A percentile compares a stretch with the other conserved stretches of the same genome.
Conservation (phyloP, 371 early-diverging fungal genomes). For the Lichtheimia ramosa region DNA sequence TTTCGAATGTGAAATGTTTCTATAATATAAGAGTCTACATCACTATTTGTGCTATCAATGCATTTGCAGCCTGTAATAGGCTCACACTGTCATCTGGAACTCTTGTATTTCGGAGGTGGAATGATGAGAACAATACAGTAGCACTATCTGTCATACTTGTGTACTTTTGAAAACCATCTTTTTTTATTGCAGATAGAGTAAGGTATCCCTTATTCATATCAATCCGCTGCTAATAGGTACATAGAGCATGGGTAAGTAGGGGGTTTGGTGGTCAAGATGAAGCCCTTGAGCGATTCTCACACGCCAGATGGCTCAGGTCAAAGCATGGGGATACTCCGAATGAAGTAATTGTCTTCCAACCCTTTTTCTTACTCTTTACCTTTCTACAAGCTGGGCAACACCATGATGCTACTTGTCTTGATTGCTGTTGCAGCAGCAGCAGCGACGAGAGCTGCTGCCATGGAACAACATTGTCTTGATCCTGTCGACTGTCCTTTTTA, state of each 20-base stretch:
- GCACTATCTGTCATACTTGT: slow-evolving; percentile 17
- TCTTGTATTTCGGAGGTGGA: slow-evolving; percentile 11
- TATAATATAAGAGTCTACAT: too few relatives aligned
- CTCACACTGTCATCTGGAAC: slow-evolving; percentile 27
- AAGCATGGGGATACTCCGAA: background rate
- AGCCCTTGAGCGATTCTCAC: background rate
- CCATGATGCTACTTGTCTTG: background rate
- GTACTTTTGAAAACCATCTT: slow-evolving; percentile 22
- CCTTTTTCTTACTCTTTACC: background rate
- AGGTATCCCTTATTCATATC: slow-evolving; percentile 8
- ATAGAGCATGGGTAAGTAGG: slow-evolving; percentile 24
- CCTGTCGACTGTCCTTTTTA: slow-evolving; percentile 45
- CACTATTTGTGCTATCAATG: too few relatives aligned
- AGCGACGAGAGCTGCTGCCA: background rate
- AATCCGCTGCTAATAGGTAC: slow-evolving; percentile 21
- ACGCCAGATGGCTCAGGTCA: background rate
- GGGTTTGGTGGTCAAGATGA: slow-evolving; percentile 12
- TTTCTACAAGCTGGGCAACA: background rate
- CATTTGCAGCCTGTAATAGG: slow-evolving; percentile 22
- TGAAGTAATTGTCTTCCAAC: background rate
- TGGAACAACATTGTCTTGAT: slow-evolving; percentile 37
- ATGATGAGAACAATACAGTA: slow-evolving; percentile 25
- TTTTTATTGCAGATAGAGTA: slow-evolving; percentile 28
- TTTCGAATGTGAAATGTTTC: too few relatives aligned
- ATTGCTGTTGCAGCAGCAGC: background rate